These are phyloP conservation scores for Fusarium foetens DNA, from an alignment of 2,329 filamentous ascomycete species.

Conservation along the genomic window DNA sequence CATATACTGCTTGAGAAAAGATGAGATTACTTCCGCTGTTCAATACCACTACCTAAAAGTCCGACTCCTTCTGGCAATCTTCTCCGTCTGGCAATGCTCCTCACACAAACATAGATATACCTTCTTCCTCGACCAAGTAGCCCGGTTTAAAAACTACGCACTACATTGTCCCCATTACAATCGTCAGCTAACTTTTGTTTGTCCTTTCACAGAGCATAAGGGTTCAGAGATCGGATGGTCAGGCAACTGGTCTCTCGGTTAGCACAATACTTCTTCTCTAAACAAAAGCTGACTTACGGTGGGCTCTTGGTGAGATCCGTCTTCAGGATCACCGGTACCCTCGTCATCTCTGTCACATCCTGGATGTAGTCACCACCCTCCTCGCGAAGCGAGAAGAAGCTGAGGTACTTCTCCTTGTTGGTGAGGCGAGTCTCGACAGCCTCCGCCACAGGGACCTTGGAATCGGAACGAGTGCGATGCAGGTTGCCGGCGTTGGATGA, in stretches of 20 bases:
- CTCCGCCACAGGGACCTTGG: slow-evolving; percentile 82
- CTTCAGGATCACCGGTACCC: slow-evolving; percentile 97
- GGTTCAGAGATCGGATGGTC: slow-evolving; percentile 85
- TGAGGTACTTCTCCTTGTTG: slow-evolving; percentile 97
- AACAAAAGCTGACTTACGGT: slow-evolving; percentile 78
- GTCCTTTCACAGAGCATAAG: slow-evolving; percentile 69
- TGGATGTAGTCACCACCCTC: slow-evolving; percentile 97
- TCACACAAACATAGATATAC: slow-evolving; percentile 19
- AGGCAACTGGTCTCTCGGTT: slow-evolving; percentile 67
- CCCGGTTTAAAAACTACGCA: slow-evolving; percentile 13
- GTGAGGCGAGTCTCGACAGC: slow-evolving; percentile 81
- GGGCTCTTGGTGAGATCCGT: slow-evolving; percentile 98
- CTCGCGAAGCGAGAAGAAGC: slow-evolving; percentile 88
- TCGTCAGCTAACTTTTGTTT: slow-evolving; percentile 23
- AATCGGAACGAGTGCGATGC: slow-evolving; percentile 91
- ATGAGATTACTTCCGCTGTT: slow-evolving; percentile 38
- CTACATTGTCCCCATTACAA: slow-evolving; percentile 18
- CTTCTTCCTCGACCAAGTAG: slow-evolving; percentile 14
- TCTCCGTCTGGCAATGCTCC: slow-evolving; percentile 16
- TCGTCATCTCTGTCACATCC: slow-evolving; percentile 97
- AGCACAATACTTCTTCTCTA: slow-evolving; percentile 22
- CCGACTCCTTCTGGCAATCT: slow-evolving; percentile 34
- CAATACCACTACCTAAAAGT: slow-evolving; percentile 14
- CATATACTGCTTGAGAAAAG: slow-evolving; percentile 19
- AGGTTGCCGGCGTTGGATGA: slow-evolving; percentile 73